Conservation (phyloP, 441 rosid genomes). For the Caryocar brasiliense region DNA sequence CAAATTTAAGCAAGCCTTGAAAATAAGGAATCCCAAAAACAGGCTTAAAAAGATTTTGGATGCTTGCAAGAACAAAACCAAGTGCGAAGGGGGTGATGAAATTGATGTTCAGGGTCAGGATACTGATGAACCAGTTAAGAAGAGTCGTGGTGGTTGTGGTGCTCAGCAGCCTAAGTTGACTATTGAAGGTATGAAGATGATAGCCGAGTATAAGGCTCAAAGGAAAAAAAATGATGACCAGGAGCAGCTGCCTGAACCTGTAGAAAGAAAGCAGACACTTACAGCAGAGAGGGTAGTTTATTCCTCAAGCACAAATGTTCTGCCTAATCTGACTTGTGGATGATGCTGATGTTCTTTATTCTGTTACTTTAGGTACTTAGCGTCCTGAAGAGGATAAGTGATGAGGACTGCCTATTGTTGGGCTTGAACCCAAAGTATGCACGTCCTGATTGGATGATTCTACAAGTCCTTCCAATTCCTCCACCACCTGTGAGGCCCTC, state of each 20-base stretch:
- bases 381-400: conserved; percentile 92
- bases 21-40: conserved; percentile 83
- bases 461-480: conserved; percentile 94
- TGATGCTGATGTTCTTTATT: conserved; percentile 8
- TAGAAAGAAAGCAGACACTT: conserved; percentile 87
- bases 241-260: conserved; percentile 96
- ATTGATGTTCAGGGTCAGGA: conserved; percentile 60
- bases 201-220: conserved; percentile 74
- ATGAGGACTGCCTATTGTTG: conserved; percentile 72
- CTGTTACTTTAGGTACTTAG: conserved; percentile 53
- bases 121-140: conserved; percentile 68
- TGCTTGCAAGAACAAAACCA: conserved; percentile 82
- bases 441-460: conserved; percentile 99
- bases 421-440: conserved; percentile 94
- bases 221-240: conserved; percentile 83
- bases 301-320: background rate
- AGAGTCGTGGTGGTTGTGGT: conserved; percentile 85
- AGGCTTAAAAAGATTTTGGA: conserved; percentile 84
- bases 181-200: conserved; percentile 96
- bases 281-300: conserved; percentile 78
- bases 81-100: conserved; percentile 90
- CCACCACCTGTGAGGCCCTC: conserved; percentile 99
- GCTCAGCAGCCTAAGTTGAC: conserved; percentile 76
- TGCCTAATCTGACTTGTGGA: background rate
- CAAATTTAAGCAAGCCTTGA: conserved; percentile 91